Evolutionary conservation across 352 stramenopile species (phyloP).

Genomic region (Thraustotheca clavata): DNA sequence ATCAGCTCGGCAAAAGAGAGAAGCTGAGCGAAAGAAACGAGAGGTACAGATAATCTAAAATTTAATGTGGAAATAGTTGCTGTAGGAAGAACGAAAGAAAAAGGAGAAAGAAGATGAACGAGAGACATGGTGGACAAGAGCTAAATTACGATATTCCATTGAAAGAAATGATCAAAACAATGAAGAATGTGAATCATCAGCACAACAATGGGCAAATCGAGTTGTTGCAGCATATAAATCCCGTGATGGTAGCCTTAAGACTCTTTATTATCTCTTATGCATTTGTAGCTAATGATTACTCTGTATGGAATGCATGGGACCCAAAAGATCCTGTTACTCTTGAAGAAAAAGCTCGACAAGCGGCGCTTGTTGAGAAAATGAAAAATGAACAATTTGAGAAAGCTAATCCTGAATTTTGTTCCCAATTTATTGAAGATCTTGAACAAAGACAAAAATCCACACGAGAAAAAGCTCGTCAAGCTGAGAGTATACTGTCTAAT

Average conservation of each 20-base stretch:
- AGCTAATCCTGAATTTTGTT: constrained; percentile 71
- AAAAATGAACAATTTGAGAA: constrained; percentile 65
- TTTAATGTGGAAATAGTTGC: not conserved
- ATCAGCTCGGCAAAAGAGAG: constrained; percentile 27
- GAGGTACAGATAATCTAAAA: constrained; percentile 19
- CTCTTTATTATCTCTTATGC: not conserved
- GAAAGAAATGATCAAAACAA: constrained; percentile 20
- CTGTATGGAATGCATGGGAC: constrained; percentile 61
- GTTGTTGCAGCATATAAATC: constrained; percentile 58
- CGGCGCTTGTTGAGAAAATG: constrained; percentile 46
- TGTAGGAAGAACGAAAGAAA: constrained; percentile 31
- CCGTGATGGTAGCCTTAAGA: constrained; percentile 30
- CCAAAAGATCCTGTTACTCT: constrained; percentile 57
- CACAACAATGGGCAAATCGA: constrained; percentile 40
- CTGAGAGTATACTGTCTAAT: constrained; percentile 35
- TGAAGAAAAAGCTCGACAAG: constrained; percentile 47
- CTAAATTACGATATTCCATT: constrained; percentile 46
- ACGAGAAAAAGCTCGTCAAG: constrained; percentile 35
- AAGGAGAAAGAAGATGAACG: constrained; percentile 48
- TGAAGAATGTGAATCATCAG: not conserved
- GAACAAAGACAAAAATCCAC: constrained; percentile 47
- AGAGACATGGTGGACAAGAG: constrained; percentile 58
- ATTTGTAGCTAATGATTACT: constrained; percentile 60
- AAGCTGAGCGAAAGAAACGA: constrained; percentile 32
- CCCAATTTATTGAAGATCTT: constrained; percentile 67